These are phyloP conservation scores for Porphyrellus sp. DNA, from an alignment of 1,284 basidiomycete species.

Conservation along the genomic window DNA sequence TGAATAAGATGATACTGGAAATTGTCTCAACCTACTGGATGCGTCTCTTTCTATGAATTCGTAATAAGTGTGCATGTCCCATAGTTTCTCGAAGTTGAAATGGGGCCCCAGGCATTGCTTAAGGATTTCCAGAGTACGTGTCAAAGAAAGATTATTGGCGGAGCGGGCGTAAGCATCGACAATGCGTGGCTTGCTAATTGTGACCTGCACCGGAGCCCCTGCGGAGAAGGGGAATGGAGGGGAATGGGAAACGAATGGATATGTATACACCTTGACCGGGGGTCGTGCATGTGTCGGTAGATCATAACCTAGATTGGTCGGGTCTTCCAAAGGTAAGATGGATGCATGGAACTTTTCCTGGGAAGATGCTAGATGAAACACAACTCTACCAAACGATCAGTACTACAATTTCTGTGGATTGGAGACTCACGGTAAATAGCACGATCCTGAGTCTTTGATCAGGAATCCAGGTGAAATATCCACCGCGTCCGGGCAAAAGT, in stretches of 20 bases:
- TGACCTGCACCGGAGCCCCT: slow-evolving; percentile 35
- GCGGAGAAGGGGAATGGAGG: slow-evolving; percentile 42
- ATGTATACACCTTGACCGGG: slow-evolving; percentile 37
- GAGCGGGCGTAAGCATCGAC: slow-evolving; percentile 39
- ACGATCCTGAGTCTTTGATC: slow-evolving; percentile 25
- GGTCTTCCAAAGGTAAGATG: slow-evolving; percentile 31
- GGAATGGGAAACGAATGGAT: slow-evolving; percentile 36
- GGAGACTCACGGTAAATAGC: slow-evolving; percentile 33
- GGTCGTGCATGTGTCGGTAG: slow-evolving; percentile 30
- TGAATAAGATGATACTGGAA: neutral
- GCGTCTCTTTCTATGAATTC: slow-evolving; percentile 45
- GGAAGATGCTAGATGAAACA: slow-evolving; percentile 40
- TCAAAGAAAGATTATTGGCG: slow-evolving; percentile 42
- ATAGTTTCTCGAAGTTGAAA: slow-evolving; percentile 43
- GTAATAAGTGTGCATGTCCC: slow-evolving; percentile 45
- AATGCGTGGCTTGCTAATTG: slow-evolving; percentile 21
- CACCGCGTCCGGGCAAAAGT: slow-evolving; percentile 38
- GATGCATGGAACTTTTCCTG: slow-evolving; percentile 40
- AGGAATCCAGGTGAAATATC: slow-evolving; percentile 31
- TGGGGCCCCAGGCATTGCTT: slow-evolving; percentile 42
- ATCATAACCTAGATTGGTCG: slow-evolving; percentile 25
- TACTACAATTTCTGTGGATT: neutral
- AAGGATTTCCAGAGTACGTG: slow-evolving; percentile 41
- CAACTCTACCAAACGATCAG: slow-evolving; percentile 28
- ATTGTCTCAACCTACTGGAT: slow-evolving; percentile 31